Base-by-base conservation (phyloP, 441 rosid genomes). In the Aquilaria agallochum region DNA sequence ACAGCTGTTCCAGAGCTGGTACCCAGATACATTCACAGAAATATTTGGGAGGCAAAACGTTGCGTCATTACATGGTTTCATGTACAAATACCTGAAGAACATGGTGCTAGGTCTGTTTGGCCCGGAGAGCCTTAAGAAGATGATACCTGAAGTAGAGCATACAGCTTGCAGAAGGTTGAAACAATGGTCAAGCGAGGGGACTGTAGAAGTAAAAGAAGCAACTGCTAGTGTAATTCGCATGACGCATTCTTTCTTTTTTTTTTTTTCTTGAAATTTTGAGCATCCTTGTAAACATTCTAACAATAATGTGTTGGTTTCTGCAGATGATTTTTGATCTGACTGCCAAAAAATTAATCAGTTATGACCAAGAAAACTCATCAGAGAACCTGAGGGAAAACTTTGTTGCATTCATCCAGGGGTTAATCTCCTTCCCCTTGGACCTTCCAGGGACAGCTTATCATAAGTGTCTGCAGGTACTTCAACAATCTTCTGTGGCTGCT, bases 251-350 rank as follows among this genome's bases (percentile, higher is more conserved):
- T 42, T 51, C 59, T 50, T 59, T 58, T 68, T 9, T 55, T 54
- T 32, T 20, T 20, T 20, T 20, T 20, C 27, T 20, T 20, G 27
- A 20, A 20, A 36, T 36, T 36, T 50, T 59, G 27, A 42, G 31
- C 62, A 45, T 63, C 56, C 6, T 49, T 27, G n/a, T 15, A 44
- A 56, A 27, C 50, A 64, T 27, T 56, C 73, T 83, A 63, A 74
- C 50, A 60, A 48, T n/a, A 50, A 31, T 31, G 9, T 48, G 2
- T 68, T 32, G 34, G 60, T 27, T 15, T 66, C 70, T 70, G 58
- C 95, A 95, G 99, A 82, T 87, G 96, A 89, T 95, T 55, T 95
- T 95, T 75, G 92, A 95, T 75, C 84, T 95, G 71, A 91, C 96
- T 4, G 97, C 97, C 4, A 84, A 85, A 77, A 95, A 95, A 86